Evolutionary conservation across 2,329 filamentous ascomycete species (phyloP), one percentile per base, ranked within the genome.

Genomic region (Alternaria angustiovoidea): DNA sequence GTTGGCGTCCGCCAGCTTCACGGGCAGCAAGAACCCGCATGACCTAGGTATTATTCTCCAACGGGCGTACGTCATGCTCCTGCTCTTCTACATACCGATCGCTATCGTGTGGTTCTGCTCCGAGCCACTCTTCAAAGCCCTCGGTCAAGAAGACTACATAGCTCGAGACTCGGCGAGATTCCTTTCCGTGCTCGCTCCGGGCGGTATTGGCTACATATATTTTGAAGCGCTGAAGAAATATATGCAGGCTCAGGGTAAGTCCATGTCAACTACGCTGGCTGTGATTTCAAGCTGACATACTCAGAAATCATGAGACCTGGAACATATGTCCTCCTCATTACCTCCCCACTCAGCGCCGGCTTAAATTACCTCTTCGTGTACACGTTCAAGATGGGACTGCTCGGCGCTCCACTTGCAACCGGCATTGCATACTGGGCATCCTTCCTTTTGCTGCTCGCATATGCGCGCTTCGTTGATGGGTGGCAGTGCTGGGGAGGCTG

Each of bases 351-450:
- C 59, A 88, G 86, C 66, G 86, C 84, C 7, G 81, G 78, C 3
- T 76, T 89, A 30, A 88, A 88, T 64, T 88, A 85, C 64, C 78
- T 94, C 28, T 91, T 95, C 77, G 87, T 94, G 65, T 89, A 96
- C 73, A 88, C 83, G 0, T 83, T 93, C 57, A 81, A 84, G 0
- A 79, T 94, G 36, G 92, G 91, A 1, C 84, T 96, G 0, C 84
- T 94, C 42, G 93, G 92, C 8, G 93, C 92, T 0, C 92, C 93
- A 0, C 76, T 96, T 7, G 93, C 93, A 3, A 95, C 92, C 0
- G 91, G 92, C 2, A 88, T 96, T 55, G 90, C 90, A 1, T 96
- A 96, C 81, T 96, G 93, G 93, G 79, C 89, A 0, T 94, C 91
- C 0, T 96, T 96, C 76, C 73, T 90, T 3, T 85, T 94, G 0